Base-by-base conservation (phyloP, 495 filamentous ascomycete species). In the Lasiosphaeris hirsuta region DNA sequence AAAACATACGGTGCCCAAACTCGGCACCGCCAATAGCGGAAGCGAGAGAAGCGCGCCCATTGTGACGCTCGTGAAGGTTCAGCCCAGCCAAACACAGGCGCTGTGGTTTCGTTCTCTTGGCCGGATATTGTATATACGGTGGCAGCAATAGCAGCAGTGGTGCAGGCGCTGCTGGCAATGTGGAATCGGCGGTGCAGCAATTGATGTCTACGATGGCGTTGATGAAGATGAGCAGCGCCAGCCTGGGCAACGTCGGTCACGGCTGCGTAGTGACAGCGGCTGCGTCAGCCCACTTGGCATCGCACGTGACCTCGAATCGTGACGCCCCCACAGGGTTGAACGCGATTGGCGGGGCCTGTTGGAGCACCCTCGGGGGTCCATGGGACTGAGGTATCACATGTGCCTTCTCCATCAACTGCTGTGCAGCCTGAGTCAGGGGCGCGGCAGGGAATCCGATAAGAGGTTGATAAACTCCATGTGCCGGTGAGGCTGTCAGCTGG, bases 1-100 rank as follows among this genome's bases (percentile, higher is more conserved):
- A n/a, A 30, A 62, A 81, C 85, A 37, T 86, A 97, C 92, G 47
- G 91, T 90, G 66, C 90, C 84, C 56, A 90, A 73, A 74, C 90
- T 89, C 48, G 94, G 94, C 59, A 97, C 63, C 51, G 89, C 94
- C 72, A 98, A 72, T 54, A 98, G 75, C 58, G 95, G 94, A 11
- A 98, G 63, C 49, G 93, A 96, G 37, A 98, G 80, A 62, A 96
- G 78, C 53, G 91, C 94, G 62, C 94, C 94, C 94, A 98, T 95
- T 58, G 64, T 80, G 69, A 61, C 43, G 57, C 47, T 42, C 17
- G 34, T 10, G 17, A 33, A 7, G 33, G 41, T 47, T 34, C 17
- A 17, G 7, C 11, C 2, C 1, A 51, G 34, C 35, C n/a, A 19
- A 17, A 35, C 14, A 7, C 35, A 8, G 8, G 51, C 17, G 18